Evolutionary conservation across 495 filamentous ascomycete genomes (phyloP), one percentile per base, ranked within the genome.

Genomic region (Podospora anserina): DNA sequence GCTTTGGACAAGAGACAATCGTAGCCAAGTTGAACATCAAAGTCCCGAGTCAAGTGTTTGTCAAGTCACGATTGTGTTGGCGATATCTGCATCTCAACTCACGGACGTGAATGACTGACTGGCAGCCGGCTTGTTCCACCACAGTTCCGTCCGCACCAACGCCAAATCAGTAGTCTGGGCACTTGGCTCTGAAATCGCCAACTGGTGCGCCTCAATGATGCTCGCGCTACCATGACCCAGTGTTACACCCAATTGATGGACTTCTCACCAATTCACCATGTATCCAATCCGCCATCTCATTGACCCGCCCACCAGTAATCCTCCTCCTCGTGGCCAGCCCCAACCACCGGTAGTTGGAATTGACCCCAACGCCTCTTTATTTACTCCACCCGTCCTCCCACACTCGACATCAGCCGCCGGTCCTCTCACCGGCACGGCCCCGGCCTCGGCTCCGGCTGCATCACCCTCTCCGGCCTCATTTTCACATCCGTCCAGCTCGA

Each of bases 261-360:
- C 26, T 28, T 61, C 39, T 49, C 39, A 49, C 39, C 39, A 49
- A 49, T 49, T 49, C 39, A 49, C 7, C 39, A 49, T 49, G 39
- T 49, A 49, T 32, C 77, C 77, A 49, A 73, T 75, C 49, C 67
- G 67, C 3, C 68, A 76, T 53, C 68, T 76, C 63, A 70, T 74
- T 55, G 68, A 74, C 32, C 73, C 68, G 32, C 68, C 64, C 20
- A 27, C 15, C 39, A 49, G 39, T 49, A 49, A 49, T 49, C 7
- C 39, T 16, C 7, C 15, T 49, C 15, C 39, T 16, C 7, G 15
- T 49, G 39, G 39, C 39, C 39, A 6, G 2, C 13, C 39, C 39
- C 39, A 49, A 49, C 15, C 15, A 49, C 15, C 15, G 39, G 39
- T 49, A 49, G 39, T 16, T 49, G 39, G 39, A 49, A 49, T 49